phyloP scores from a whole-genome alignment of 2,329 filamentous ascomycete species.

The Aspergillus phoenicis region DNA sequence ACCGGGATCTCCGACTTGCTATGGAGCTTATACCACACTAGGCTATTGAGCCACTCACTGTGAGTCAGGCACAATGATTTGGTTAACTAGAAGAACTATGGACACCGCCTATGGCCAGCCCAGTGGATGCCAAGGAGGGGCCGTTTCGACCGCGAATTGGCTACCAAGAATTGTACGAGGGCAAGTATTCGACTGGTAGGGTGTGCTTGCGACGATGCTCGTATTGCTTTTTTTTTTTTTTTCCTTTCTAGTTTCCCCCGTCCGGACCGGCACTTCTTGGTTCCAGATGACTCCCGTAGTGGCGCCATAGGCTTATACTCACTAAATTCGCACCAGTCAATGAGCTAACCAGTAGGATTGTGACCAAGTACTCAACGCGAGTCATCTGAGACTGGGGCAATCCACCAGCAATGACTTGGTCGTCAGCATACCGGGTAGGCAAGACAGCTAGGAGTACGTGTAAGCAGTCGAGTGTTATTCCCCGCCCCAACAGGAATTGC shows the following conservation, averaged over 20 bases:
- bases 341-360: too few relatives aligned
- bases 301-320: neutral
- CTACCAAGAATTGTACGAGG: neutral
- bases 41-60: neutral
- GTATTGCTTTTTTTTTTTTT: neutral
- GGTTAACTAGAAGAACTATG: neutral
- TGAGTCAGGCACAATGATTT: neutral
- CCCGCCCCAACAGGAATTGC: neutral
- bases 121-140: neutral
- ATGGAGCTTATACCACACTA: conserved; percentile 2
- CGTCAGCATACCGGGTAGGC: neutral
- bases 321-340: neutral
- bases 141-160: neutral
- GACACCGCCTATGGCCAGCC: neutral
- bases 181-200: neutral
- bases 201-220: neutral
- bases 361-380: neutral
- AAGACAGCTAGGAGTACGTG: neutral
- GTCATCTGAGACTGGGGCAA: neutral
- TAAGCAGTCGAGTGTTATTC: neutral
- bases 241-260: neutral
- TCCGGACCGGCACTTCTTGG: neutral
- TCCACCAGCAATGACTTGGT: neutral
- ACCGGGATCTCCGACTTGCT: neutral
- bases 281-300: neutral